These are phyloP conservation scores for Thuidium tamariscinum DNA, from an alignment of 225 moss, liverwort and hornwort genomes.

Conservation along the genomic window DNA sequence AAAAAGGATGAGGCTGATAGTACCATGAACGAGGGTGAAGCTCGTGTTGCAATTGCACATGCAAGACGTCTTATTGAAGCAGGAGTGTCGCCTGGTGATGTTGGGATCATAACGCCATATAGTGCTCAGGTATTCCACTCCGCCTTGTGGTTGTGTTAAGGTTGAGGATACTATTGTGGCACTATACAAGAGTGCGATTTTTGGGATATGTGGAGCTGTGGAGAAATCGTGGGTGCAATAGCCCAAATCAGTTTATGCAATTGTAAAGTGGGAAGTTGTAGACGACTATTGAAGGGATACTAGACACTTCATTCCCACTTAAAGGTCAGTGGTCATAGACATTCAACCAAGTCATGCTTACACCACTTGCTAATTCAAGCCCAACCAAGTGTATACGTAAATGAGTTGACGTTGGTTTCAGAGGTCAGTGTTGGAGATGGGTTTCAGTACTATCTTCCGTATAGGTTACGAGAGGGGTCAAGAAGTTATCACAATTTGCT, in stretches of 20 bases:
- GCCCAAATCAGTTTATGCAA: neutral
- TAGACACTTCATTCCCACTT: neutral
- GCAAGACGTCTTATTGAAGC: constrained; percentile 63
- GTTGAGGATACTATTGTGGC: neutral
- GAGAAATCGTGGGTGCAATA: neutral
- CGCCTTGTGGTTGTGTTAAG: neutral
- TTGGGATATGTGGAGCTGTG: neutral
- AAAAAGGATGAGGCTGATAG: constrained; percentile 95
- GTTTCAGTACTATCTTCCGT: neutral
- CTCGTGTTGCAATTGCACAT: constrained; percentile 81
- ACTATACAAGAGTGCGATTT: neutral
- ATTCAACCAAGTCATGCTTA: neutral
- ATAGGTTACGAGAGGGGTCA: neutral
- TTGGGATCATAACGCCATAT: constrained; percentile 95
- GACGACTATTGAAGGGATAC: neutral
- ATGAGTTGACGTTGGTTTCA: neutral
- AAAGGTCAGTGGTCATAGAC: neutral
- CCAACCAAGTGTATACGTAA: neutral
- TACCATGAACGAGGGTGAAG: constrained; percentile 91
- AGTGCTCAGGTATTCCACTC: constrained; percentile 61
- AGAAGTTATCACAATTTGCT: neutral
- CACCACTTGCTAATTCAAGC: neutral
- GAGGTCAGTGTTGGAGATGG: neutral
- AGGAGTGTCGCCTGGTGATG: constrained; percentile 64
- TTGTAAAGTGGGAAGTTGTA: neutral